phyloP scores from a whole-genome alignment of 768 basidiomycete genomes.

The Lactarius indigo region DNA sequence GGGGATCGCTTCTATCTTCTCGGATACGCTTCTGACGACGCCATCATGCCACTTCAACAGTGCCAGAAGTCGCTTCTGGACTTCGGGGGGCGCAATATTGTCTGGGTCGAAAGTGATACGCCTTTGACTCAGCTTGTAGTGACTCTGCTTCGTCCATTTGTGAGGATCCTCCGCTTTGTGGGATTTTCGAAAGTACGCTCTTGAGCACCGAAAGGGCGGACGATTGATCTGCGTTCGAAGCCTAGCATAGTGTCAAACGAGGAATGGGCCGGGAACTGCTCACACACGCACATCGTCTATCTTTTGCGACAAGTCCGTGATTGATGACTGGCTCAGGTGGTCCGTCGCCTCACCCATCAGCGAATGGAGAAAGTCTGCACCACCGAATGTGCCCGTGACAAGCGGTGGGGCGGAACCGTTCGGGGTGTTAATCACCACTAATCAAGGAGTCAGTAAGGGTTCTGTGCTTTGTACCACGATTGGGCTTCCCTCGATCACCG shows the following conservation, averaged over 20 bases:
- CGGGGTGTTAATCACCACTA: slow-evolving; percentile 46
- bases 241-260: slow-evolving; percentile 14
- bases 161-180: slow-evolving; percentile 44
- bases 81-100: slow-evolving; percentile 59
- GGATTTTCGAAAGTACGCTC: slow-evolving; percentile 46
- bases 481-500: slow-evolving; percentile 49
- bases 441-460: background rate
- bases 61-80: slow-evolving; percentile 52
- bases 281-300: slow-evolving; percentile 38
- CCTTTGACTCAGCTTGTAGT: slow-evolving; percentile 52
- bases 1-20: slow-evolving; percentile 64
- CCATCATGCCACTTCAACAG: slow-evolving; percentile 63
- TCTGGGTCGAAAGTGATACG: slow-evolving; percentile 63
- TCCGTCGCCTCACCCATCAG: slow-evolving; percentile 64
- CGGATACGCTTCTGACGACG: slow-evolving; percentile 48
- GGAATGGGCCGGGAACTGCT: background rate
- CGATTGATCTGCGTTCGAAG: slow-evolving; percentile 34
- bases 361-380: slow-evolving; percentile 63
- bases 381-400: slow-evolving; percentile 67
- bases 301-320: slow-evolving; percentile 53
- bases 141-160: slow-evolving; percentile 53
- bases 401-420: slow-evolving; percentile 56
- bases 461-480: background rate
- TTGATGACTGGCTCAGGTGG: slow-evolving; percentile 56
- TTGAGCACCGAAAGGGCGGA: slow-evolving; percentile 38